These are phyloP conservation scores for Fraxinus paxiana DNA, from an alignment of 305 asterid species.

Conservation along the genomic window DNA sequence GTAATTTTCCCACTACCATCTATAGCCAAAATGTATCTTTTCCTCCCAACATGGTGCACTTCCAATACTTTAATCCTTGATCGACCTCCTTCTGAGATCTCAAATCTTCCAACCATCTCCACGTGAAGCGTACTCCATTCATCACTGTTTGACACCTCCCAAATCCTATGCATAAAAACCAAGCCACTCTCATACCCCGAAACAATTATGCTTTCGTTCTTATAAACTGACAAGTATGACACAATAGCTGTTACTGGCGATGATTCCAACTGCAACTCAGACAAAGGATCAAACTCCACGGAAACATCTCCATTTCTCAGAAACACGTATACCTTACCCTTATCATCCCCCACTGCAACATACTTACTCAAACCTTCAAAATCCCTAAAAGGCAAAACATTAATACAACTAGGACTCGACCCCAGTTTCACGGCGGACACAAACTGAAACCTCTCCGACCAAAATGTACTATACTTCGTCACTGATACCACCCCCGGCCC, in stretches of 20 bases:
- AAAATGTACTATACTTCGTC: conserved; percentile 61
- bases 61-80: conserved; percentile 48
- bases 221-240: conserved; percentile 60
- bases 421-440: conserved; percentile 76
- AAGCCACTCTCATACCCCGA: conserved; percentile 76
- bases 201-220: conserved; percentile 73
- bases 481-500: conserved; percentile 38
- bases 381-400: conserved; percentile 69
- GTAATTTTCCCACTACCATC: conserved; percentile 53
- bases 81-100: conserved; percentile 38
- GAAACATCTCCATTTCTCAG: conserved; percentile 66
- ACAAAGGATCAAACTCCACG: conserved; percentile 44
- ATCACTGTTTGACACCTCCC: conserved; percentile 64
- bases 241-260: conserved; percentile 54
- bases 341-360: conserved; percentile 72
- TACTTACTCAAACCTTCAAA: conserved; percentile 73
- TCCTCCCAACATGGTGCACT: conserved; percentile 81
- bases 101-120: conserved; percentile 49
- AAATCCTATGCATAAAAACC: conserved; percentile 61
- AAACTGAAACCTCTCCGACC: conserved; percentile 89
- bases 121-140: conserved; percentile 52
- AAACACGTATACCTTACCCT: conserved; percentile 57
- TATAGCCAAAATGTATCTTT: conserved; percentile 58
- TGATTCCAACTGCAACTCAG: conserved; percentile 19
- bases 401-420: conserved; percentile 58